These are phyloP conservation scores for Ogataea degrootiae DNA, from an alignment of 805 yeast genomes.

Conservation along the genomic window DNA sequence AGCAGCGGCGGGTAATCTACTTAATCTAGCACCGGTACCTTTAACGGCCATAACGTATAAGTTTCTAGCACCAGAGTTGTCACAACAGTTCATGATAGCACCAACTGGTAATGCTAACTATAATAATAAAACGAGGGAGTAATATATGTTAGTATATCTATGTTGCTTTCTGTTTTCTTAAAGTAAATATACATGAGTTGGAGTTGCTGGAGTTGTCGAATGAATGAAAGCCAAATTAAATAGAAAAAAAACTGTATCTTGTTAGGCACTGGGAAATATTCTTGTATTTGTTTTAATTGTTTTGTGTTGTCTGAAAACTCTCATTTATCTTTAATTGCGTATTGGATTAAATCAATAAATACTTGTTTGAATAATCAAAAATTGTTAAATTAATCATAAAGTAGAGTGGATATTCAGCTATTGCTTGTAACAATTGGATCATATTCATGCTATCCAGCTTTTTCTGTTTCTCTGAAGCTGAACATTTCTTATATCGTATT, in stretches of 20 bases:
- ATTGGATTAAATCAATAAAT: no score
- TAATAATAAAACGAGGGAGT: conserved; percentile 27
- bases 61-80: conserved; percentile 99
- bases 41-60: conserved; percentile 97
- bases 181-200: no score
- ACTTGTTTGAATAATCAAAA: no score
- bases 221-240: no score
- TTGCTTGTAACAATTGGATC: no score
- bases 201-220: not conserved
- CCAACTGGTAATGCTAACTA: conserved; percentile 99
- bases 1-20: conserved; percentile 99
- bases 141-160: conserved; percentile 10
- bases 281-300: not conserved
- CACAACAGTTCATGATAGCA: conserved; percentile 99
- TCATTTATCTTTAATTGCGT: no score
- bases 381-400: no score
- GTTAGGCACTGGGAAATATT: not conserved
- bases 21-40: conserved; percentile 99
- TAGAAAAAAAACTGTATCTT: not conserved
- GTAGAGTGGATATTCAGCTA: no score
- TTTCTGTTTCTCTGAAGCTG: no score
- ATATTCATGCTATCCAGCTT: no score
- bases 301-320: not conserved
- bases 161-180: not conserved
- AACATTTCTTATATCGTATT: no score